Evolutionary conservation across 1,284 basidiomycete genomes (phyloP), one percentile per base, ranked within the genome.

Genomic region (Melampsora americana): DNA sequence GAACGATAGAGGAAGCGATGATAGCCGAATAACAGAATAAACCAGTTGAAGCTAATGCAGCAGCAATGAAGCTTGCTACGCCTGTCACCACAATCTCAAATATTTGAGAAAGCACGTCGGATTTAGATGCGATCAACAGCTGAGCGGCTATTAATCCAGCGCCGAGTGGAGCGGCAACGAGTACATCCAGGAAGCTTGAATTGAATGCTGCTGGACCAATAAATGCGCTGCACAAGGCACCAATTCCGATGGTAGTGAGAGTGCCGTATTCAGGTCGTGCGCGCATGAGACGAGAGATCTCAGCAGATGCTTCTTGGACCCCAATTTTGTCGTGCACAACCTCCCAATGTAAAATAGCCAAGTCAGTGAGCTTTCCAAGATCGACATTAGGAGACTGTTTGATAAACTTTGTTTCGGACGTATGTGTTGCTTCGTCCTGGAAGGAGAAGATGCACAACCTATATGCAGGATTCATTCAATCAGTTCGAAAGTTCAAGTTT

Each of bases 61-160:
- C 91, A 5, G 92, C 86, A 64, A 93, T 80, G 83, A 95, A 95
- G 20, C 86, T 86, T 81, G 91, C 92, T 82, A 94, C 79, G 32
- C 86, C 61, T 88, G 92, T 89, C 74, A 93, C 87, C 5, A 90
- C 91, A 79, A 94, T 92, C 87, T 95, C 93, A 79, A 93, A 93
- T 39, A 92, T 87, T 78, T 93, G 92, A 18, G 88, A 89, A 82
- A 93, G 93, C 50, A 96, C 84, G 83, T 94, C 92, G 80, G 92
- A 91, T 78, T 88, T 86, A 11, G 88, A 88, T 12, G 90, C 89
- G 50, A 92, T 82, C 53, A 81, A 78, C 68, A 90, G 85, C 81
- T 94, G 92, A n/a, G 92, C 87, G 61, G 85, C 83, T 26, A 92
- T 89, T 39, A 96, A 86, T 12, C 93, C 85, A n/a, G 87, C 88